These are phyloP conservation scores for Sporobolomyces phaffii DNA, from an alignment of 768 basidiomycete genomes.

Conservation along the genomic window DNA sequence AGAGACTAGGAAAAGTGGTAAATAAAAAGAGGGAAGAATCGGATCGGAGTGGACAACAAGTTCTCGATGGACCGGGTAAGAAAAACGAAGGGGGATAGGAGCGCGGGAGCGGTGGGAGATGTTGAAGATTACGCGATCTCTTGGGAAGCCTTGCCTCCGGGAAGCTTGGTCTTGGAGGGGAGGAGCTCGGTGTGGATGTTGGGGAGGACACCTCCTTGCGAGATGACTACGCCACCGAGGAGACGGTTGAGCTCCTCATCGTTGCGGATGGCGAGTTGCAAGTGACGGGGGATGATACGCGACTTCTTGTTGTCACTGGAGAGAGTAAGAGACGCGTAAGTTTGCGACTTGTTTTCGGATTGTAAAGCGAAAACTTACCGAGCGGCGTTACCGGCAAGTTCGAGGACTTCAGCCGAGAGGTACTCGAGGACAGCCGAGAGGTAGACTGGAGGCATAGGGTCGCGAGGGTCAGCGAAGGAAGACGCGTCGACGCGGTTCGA, in stretches of 20 bases:
- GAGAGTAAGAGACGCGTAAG: slow-evolving; percentile 63
- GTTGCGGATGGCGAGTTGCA: slow-evolving; percentile 69
- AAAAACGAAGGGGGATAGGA: no score
- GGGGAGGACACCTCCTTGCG: slow-evolving; percentile 59
- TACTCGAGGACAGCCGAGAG: slow-evolving; percentile 82
- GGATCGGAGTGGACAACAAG: no score
- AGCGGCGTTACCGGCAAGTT: slow-evolving; percentile 68
- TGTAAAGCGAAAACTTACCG: slow-evolving; percentile 45
- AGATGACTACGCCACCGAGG: slow-evolving; percentile 63
- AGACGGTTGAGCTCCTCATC: slow-evolving; percentile 60
- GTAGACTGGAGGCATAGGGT: slow-evolving; percentile 56
- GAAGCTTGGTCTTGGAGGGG: slow-evolving; percentile 41
- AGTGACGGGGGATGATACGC: slow-evolving; percentile 72
- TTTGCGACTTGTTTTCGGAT: slow-evolving; percentile 46
- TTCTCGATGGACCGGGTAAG: no score
- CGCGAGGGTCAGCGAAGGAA: neutral
- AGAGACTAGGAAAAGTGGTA: no score
- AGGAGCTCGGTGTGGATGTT: slow-evolving; percentile 54
- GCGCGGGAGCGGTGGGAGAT: no score
- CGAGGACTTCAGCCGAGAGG: slow-evolving; percentile 76
- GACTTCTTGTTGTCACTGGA: slow-evolving; percentile 79
- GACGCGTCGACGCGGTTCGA: neutral
- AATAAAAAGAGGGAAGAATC: no score
- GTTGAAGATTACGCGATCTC: no score
- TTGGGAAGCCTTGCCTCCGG: slow-evolving; percentile 14